A percentile compares a stretch with the other conserved stretches of the same genome.
phyloP scores from a whole-genome alignment of 2,329 filamentous ascomycete species.

The Cladophialophora chaetospira region DNA sequence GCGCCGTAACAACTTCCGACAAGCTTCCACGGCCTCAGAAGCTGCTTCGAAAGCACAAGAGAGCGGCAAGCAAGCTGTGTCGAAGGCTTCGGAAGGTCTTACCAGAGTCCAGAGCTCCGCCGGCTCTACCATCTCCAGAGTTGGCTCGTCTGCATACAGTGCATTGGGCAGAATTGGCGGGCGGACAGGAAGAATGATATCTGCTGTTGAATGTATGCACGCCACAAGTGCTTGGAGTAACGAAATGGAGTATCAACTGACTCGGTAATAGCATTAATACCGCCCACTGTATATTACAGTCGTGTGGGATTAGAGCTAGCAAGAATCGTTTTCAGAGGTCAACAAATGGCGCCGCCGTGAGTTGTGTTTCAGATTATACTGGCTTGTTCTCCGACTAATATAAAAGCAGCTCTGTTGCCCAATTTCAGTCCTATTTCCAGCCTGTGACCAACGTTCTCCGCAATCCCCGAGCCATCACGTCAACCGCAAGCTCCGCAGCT shows the following conservation, averaged over 20 bases:
- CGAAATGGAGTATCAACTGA: too few relatives aligned
- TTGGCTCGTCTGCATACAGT: constrained; percentile 66
- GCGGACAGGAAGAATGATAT: constrained; percentile 75
- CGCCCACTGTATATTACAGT: constrained; percentile 87
- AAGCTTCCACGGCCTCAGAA: constrained; percentile 50
- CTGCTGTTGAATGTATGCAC: constrained; percentile 87
- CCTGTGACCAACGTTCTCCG: constrained; percentile 69
- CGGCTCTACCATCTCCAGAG: constrained; percentile 73
- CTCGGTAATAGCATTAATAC: constrained; percentile 70
- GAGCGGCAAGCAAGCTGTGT: constrained; percentile 43
- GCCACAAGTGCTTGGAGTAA: constrained; percentile 5
- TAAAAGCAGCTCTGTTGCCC: constrained; percentile 53
- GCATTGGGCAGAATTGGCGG: constrained; percentile 78
- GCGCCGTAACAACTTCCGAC: constrained; percentile 47
- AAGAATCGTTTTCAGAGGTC: constrained; percentile 82
- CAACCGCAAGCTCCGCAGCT: constrained; percentile 51
- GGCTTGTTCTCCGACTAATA: constrained; percentile 2
- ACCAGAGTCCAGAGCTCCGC: constrained; percentile 79
- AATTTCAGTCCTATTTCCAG: constrained; percentile 86
- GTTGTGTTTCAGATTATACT: constrained; percentile 41
- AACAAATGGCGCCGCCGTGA: constrained; percentile 96
- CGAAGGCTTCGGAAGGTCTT: constrained; percentile 78
- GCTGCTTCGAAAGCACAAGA: constrained; percentile 50
- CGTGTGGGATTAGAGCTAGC: constrained; percentile 83
- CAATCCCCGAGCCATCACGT: constrained; percentile 64